Evolutionary conservation across 1,284 basidiomycete genomes (phyloP), one percentile per base, ranked within the genome.

Genomic region (Papiliotrema nemorosa): DNA sequence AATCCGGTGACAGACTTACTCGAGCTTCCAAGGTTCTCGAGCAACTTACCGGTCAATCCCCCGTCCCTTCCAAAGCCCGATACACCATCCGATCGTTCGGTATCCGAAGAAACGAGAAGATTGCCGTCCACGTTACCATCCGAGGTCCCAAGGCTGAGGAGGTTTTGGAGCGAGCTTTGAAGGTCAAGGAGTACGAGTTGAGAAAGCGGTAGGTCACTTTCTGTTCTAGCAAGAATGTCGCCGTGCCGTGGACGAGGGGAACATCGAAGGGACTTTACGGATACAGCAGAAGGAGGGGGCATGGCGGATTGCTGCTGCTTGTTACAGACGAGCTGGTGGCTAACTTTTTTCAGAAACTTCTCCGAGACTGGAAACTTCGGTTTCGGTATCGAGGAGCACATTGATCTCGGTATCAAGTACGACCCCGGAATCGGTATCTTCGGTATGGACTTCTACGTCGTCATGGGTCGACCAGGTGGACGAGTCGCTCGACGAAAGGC

Each of bases 101-200:
- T 77, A 98, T 99, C 82, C 90, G 96, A 77, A 89, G 94, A 81
- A 98, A 99, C 83, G 96, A 99, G 81, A 97, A 98, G 85, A 98
- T 98, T 74, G 96, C 96, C 51, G 89, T 88, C 68, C 94, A 98
- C 80, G 94, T 98, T 74, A 98, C 94, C 74, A 96, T 98, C 80
- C 91, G 94, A 65, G 94, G 94, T 45, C 94, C 94, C 70, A 98
- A 98, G 80, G 94, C 94, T 47, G 94, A 98, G 84, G 94, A 98
- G 79, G 97, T 96, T 77, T 82, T 98, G 69, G 96, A 98, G 82
- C 91, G 96, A 73, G 94, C 92, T 48, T 83, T 98, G 75, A 98
- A 97, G 81, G 94, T 98, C 73, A 98, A 98, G 85, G 94, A 98
- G 81, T 98, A 98, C 83, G 94, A 99, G 81, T 81, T 98, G 76